phyloP scores from a whole-genome alignment of 768 basidiomycete genomes.

The Leucocoprinus sp. region DNA sequence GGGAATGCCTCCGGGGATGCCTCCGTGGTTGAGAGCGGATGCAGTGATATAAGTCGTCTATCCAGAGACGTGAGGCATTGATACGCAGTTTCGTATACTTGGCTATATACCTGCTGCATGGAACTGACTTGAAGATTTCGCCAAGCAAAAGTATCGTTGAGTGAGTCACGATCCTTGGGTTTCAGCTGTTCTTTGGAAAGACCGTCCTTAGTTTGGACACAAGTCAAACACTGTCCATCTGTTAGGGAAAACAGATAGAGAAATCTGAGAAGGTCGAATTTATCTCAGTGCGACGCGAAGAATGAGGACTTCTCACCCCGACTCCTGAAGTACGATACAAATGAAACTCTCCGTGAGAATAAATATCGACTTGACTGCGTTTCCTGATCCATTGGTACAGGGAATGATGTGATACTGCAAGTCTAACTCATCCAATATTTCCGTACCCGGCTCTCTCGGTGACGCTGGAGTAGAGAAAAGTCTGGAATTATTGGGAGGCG shows the following conservation, averaged over 20 bases:
- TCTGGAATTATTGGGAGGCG: slow-evolving; percentile 32
- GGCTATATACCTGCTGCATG: slow-evolving; percentile 29
- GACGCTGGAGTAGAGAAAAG: slow-evolving; percentile 34
- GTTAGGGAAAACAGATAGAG: slow-evolving; percentile 42
- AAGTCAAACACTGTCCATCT: slow-evolving; percentile 37
- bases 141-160: slow-evolving; percentile 38
- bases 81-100: background rate
- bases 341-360: slow-evolving; percentile 33
- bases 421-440: slow-evolving; percentile 20
- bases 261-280: slow-evolving; percentile 28
- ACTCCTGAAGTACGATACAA: slow-evolving; percentile 49
- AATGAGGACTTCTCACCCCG: slow-evolving; percentile 43
- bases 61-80: background rate
- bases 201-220: slow-evolving; percentile 21
- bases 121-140: slow-evolving; percentile 25
- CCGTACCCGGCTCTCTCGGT: slow-evolving; percentile 23
- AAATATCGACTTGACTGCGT: slow-evolving; percentile 38
- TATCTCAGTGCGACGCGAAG: slow-evolving; percentile 3
- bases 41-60: slow-evolving; percentile 7
- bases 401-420: slow-evolving; percentile 43
- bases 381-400: slow-evolving; percentile 27
- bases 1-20: background rate
- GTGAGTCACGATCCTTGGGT: slow-evolving; percentile 24
- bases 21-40: slow-evolving; percentile 6
- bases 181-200: slow-evolving; percentile 17